Evolutionary conservation across 2,329 filamentous ascomycete species (phyloP).

Genomic region (Pestalotiopsis sp.): DNA sequence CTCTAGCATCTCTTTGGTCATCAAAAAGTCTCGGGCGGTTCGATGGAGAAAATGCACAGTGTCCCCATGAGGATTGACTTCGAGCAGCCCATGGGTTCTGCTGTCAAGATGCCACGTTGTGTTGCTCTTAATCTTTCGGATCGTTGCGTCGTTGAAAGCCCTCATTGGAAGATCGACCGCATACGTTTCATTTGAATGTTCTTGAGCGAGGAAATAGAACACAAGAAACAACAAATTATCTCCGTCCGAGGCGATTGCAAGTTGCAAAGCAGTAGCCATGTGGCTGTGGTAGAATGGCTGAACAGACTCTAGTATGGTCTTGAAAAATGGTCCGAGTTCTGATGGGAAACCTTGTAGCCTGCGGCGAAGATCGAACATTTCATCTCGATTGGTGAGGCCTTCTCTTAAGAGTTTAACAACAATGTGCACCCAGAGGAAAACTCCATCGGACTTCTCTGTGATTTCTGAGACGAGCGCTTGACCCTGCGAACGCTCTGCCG

Average conservation of each 20-base stretch:
- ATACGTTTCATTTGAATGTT: background rate
- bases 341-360: background rate
- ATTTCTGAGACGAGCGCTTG: background rate
- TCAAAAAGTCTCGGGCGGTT: background rate
- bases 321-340: background rate
- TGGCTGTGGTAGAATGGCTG: background rate
- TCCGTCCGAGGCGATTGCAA: background rate
- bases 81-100: background rate
- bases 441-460: background rate
- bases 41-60: background rate
- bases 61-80: background rate
- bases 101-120: background rate
- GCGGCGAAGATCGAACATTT: background rate
- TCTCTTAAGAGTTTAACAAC: background rate
- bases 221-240: background rate
- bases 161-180: background rate
- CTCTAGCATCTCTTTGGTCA: background rate
- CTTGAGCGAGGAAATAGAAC: background rate
- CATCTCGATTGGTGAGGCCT: background rate
- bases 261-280: background rate
- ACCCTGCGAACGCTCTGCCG: rapidly evolving
- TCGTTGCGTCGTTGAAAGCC: no score
- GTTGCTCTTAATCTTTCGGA: background rate
- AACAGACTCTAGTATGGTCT: background rate
- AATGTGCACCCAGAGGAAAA: background rate